A percentile compares a stretch with the other conserved stretches of the same genome.
Evolutionary conservation across 306 rosid species (phyloP).

Genomic region (Cucurbita ficifolia): DNA sequence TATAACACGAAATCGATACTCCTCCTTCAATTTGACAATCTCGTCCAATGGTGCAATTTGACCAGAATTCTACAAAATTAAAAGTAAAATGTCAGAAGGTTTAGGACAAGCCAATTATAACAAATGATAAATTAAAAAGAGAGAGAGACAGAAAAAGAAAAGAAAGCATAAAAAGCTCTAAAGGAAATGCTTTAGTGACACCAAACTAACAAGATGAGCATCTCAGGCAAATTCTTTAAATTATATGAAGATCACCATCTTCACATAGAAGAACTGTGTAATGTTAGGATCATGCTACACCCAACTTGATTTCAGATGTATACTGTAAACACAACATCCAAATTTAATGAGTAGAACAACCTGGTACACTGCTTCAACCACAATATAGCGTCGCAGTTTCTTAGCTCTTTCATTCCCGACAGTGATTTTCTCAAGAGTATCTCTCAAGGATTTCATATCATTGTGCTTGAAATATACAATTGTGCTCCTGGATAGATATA

Average conservation of each 20-base stretch:
- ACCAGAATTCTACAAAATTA: conserved; percentile 70
- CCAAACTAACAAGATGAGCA: not conserved
- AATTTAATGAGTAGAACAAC: conserved; percentile 15
- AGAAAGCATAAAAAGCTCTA: not conserved
- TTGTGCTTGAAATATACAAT: conserved; percentile 88
- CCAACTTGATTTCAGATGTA: not conserved
- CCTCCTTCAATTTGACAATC: conserved; percentile 86
- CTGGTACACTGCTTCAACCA: conserved; percentile 95
- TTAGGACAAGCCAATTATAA: not conserved
- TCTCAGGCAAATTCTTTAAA: not conserved
- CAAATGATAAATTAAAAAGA: not conserved
- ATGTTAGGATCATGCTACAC: not conserved
- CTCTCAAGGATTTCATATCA: conserved; percentile 69
- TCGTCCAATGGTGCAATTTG: conserved; percentile 83
- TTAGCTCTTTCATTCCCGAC: conserved; percentile 40
- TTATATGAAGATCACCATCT: not conserved
- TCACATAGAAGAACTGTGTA: not conserved
- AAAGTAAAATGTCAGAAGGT: not conserved
- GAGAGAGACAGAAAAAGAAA: not conserved
- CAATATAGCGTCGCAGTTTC: conserved; percentile 90
- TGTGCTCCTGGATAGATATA: conserved; percentile 85
- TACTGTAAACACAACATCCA: not conserved
- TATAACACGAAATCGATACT: conserved; percentile 67
- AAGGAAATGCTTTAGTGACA: not conserved
- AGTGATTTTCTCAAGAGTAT: conserved; percentile 61